Evolutionary conservation across 2,329 filamentous ascomycete genomes (phyloP), one percentile per base, ranked within the genome.

Genomic region (Elsinoe fawcettii): DNA sequence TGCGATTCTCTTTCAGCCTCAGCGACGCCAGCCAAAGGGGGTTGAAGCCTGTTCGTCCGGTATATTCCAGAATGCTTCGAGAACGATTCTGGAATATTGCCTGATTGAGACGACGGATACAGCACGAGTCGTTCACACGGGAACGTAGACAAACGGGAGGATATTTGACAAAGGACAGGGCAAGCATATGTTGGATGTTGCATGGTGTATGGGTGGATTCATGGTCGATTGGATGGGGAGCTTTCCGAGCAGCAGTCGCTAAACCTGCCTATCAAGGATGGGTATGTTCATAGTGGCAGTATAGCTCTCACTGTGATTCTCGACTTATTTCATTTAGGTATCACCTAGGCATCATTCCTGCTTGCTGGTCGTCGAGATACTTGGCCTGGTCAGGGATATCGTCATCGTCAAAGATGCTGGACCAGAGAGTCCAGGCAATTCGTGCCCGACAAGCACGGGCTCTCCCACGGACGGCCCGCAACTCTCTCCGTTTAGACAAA

Each of bases 51-150:
- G 7, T 12, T 37, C 34, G 51, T 14, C 30, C 20, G 51, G 34
- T 27, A 23, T 23, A 20, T 56, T 56, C 41, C 22, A 37, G 54
- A 56, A 56, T 41, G 16, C 18, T 56, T 56, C 54, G 54, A 56
- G 54, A 56, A 56, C n/a, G 16, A 11, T 56, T 56, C 54, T 46
- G 41, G 54, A 56, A 56, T 3, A 49, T 16, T 46, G 25, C 41
- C 41, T 37, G 32, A 36, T 53, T 23, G 6, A 37, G 49, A 44
- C 44, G 44, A 30, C 23, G 23, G n/a, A 16, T 34, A 16, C 5
- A n/a, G 6, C 44, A 47, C 44, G 44, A 47, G 23, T 47, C 44
- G 44, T 30, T 27, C 44, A 47, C 20, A 14, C 44, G 44, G 44
- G 20, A 47, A 18, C 20, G 20, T 25, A 22, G 23, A 32, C 9